Evolutionary conservation across 2,329 filamentous ascomycete species (phyloP).

Genomic region (Alternaria viburni): DNA sequence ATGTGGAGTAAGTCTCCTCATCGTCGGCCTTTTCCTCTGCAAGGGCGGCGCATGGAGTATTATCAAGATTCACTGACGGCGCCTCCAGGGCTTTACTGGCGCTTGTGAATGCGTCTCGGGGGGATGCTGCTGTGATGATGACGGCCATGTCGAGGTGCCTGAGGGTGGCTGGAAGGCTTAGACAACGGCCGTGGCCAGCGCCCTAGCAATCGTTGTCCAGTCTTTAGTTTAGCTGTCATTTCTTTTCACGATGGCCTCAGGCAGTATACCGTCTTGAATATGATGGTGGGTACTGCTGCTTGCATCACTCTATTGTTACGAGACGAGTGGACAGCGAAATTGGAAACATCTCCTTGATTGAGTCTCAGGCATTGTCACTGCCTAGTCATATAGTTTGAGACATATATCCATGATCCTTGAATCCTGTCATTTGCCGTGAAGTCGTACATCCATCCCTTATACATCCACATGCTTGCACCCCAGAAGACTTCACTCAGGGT

Average conservation of each 20-base stretch:
- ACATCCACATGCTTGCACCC: background rate
- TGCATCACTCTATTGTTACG: background rate
- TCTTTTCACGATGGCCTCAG: background rate
- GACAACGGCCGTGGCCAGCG: background rate
- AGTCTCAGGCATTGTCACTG: background rate
- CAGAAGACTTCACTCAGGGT: background rate
- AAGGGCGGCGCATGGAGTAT: background rate
- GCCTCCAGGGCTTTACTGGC: background rate
- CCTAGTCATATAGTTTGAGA: background rate
- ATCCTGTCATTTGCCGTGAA: background rate
- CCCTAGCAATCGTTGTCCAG: background rate
- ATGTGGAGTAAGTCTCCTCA: background rate
- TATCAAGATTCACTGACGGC: background rate
- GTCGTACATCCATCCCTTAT: background rate
- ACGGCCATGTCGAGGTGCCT: background rate
- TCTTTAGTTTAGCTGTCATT: background rate
- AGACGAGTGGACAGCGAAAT: too few relatives aligned
- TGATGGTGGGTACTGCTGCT: background rate
- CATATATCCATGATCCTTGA: background rate
- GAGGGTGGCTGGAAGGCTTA: background rate
- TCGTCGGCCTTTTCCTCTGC: background rate
- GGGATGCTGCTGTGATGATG: slow-evolving; percentile 4
- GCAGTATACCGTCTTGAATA: background rate
- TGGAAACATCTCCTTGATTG: background rate
- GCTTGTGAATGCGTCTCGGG: slow-evolving; percentile 1